Evolutionary conservation across 2,329 filamentous ascomycete genomes (phyloP).

Genomic region (Paraconiothyrium brasiliense): DNA sequence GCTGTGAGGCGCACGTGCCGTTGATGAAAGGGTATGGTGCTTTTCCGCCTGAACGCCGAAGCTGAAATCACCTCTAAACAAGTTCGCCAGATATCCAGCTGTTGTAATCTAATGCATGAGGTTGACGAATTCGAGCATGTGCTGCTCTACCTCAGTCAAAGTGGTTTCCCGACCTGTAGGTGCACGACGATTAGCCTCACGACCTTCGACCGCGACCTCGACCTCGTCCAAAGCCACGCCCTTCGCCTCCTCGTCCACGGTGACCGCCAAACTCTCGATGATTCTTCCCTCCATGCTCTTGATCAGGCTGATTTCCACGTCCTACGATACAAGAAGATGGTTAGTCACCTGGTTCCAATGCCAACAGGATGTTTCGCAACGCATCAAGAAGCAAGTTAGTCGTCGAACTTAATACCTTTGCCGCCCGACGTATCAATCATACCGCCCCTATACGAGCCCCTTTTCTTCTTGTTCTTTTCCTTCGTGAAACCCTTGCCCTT

Average conservation of each 20-base stretch:
- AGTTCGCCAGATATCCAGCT: neutral
- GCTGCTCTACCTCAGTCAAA: neutral
- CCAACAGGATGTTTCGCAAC: neutral
- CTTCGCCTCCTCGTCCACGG: conserved; percentile 4
- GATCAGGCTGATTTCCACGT: neutral
- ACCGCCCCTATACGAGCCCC: conserved; percentile 89
- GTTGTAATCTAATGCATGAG: neutral
- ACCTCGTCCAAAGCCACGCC: conserved; percentile 1
- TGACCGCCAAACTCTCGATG: neutral
- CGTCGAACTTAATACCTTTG: conserved; percentile 94
- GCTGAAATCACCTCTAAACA: conserved; percentile 9
- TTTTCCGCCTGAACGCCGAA: conserved; percentile 22
- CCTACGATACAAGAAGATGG: conserved; percentile 9
- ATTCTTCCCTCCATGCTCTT: neutral
- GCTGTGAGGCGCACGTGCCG: conserved; percentile 11
- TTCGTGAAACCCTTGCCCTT: conserved; percentile 98
- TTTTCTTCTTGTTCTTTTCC: conserved; percentile 92
- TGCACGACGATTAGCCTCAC: conserved; percentile 12
- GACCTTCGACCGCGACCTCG: conserved; percentile 4
- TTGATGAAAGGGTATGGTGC: conserved; percentile 32
- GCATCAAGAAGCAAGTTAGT: conserved; percentile 58
- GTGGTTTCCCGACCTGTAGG: neutral
- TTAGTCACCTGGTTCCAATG: neutral
- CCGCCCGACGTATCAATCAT: conserved; percentile 82
- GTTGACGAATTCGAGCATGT: neutral